Conservation (phyloP, 179 eudicot genomes). For the Beta macrorhiza region DNA sequence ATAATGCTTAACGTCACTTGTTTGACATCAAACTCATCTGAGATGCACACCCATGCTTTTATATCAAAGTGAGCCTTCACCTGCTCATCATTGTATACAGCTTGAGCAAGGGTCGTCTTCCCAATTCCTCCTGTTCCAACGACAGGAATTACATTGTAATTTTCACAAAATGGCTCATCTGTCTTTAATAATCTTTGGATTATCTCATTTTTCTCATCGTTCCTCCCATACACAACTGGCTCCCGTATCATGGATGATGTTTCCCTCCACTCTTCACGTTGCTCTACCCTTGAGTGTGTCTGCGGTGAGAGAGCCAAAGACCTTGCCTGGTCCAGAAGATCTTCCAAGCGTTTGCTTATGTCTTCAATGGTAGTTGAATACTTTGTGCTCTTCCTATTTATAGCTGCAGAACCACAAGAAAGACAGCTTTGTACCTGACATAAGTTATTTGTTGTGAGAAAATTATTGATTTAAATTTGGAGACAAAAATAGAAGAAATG, state of each 20-base stretch:
- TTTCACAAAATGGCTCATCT: background rate
- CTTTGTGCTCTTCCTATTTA: background rate
- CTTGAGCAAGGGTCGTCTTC: constrained; percentile 16
- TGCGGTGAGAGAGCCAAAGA: background rate
- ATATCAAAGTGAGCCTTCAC: background rate
- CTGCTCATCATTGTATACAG: constrained; percentile 1
- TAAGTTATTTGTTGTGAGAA: background rate
- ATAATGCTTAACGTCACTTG: background rate
- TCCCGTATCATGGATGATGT: constrained; percentile 1
- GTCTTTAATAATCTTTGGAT: background rate
- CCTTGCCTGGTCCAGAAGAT: background rate
- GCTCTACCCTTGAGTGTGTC: background rate
- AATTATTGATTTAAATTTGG: too few species aligned
- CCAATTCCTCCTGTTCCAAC: too few species aligned
- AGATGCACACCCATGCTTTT: constrained; percentile 17
- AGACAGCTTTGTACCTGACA: background rate
- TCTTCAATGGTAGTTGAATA: background rate
- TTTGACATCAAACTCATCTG: constrained; percentile 13
- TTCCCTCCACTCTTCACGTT: background rate
- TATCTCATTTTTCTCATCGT: background rate
- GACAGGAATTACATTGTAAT: too few species aligned
- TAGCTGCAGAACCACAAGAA: background rate
- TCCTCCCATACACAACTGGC: constrained; percentile 9
- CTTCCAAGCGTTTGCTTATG: background rate
- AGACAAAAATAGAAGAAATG: too few species aligned